Percentiles rank a stretch among this genome's conserved stretches.
Evolutionary conservation across 345 rosid species (phyloP).

Genomic region (Pugionium cornutum): DNA sequence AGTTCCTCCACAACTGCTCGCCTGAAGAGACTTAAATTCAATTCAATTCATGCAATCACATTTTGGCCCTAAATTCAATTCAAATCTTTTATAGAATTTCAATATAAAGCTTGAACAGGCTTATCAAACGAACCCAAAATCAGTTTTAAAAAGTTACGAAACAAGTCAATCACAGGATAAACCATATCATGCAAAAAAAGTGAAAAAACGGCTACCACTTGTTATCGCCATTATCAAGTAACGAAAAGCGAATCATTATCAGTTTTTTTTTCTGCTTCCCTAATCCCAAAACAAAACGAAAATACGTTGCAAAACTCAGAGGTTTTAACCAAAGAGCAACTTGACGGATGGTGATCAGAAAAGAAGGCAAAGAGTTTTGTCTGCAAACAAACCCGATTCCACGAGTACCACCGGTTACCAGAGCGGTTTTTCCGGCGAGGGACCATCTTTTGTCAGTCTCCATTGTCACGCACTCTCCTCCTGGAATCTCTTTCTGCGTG

Average conservation of each 20-base stretch:
- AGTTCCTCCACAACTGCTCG: constrained; percentile 73
- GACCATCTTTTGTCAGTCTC: constrained; percentile 52
- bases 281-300: background rate
- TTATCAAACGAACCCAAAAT: background rate
- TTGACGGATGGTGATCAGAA: background rate
- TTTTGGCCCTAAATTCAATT: background rate
- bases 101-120: background rate
- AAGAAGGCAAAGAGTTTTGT: background rate
- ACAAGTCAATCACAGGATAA: constrained; percentile 10
- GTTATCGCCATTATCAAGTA: background rate
- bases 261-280: background rate
- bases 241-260: background rate
- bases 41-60: background rate
- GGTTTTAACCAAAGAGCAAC: too few relatives aligned
- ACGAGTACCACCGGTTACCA: constrained; percentile 88
- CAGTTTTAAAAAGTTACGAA: background rate
- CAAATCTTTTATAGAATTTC: background rate
- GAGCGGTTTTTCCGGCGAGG: constrained; percentile 67
- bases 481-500: background rate
- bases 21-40: too few relatives aligned
- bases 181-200: background rate
- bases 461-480: constrained; percentile 40
- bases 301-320: constrained; percentile 2
- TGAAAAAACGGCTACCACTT: background rate
- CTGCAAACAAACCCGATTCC: constrained; percentile 65